Evolutionary conservation across 2,329 filamentous ascomycete species (phyloP).

Genomic region (Xylaria sp.): DNA sequence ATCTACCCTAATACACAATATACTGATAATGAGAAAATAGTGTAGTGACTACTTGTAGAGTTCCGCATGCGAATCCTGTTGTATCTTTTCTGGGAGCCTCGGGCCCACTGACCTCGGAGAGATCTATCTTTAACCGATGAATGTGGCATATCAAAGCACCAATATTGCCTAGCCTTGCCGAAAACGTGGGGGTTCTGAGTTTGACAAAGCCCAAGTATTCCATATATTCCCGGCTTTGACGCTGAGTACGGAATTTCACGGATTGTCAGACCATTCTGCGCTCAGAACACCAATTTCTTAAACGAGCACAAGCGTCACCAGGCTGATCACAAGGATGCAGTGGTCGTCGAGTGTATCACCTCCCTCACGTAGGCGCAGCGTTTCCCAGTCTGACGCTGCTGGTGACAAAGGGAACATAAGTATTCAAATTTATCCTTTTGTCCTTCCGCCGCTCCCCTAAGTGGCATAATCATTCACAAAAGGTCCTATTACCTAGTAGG

Average conservation of each 20-base stretch:
- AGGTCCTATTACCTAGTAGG: background rate
- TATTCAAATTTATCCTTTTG: background rate
- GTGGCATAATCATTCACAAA: background rate
- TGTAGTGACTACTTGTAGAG: background rate
- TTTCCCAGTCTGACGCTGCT: background rate
- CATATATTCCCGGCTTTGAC: conserved; percentile 21
- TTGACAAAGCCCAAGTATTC: conserved; percentile 18
- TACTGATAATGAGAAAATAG: conserved; percentile 10
- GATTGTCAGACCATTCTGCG: conserved; percentile 7
- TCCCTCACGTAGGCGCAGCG: background rate
- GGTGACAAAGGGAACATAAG: background rate
- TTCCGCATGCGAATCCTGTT: conserved; percentile 19
- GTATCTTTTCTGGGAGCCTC: conserved; percentile 24
- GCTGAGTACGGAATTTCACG: conserved; percentile 16
- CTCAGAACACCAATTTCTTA: background rate
- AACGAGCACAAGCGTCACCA: background rate
- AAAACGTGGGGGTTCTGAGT: conserved; percentile 33
- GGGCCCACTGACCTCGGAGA: conserved; percentile 30
- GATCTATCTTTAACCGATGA: conserved; percentile 34
- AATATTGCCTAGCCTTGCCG: conserved; percentile 28
- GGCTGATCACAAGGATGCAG: background rate
- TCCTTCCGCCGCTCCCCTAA: background rate
- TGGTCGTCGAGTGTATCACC: background rate
- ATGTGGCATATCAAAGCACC: conserved; percentile 17
- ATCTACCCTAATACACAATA: conserved; percentile 3